Conservation (phyloP, 768 basidiomycete genomes). For the Macrolepiota albuminosa region DNA sequence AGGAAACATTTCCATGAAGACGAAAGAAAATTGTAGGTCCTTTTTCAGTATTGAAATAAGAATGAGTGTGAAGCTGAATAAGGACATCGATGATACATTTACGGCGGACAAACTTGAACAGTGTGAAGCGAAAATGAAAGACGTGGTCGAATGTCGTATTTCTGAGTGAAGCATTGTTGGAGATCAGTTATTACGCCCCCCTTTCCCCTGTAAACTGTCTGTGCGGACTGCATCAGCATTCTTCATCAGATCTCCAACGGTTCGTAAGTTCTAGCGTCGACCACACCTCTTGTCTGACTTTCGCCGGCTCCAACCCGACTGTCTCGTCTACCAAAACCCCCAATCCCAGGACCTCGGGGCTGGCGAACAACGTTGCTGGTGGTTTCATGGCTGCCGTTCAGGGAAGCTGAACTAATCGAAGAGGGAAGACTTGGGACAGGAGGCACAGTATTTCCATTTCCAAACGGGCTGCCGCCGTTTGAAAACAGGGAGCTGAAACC, state of each 20-base stretch:
- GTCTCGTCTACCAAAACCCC: conserved; percentile 71
- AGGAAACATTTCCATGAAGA: conserved; percentile 28
- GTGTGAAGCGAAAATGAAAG: conserved; percentile 6
- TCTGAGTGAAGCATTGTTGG: conserved; percentile 10
- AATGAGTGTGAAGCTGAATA: conserved; percentile 29
- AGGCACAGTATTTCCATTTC: conserved; percentile 43
- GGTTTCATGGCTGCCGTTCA: conserved; percentile 43
- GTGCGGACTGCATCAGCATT: conserved; percentile 31
- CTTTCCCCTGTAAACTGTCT: conserved; percentile 41
- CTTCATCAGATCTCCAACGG: conserved; percentile 73
- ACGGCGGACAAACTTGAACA: conserved; percentile 12
- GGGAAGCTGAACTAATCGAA: conserved; percentile 35
- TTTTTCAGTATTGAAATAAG: conserved; percentile 22
- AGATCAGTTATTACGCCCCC: conserved; percentile 33
- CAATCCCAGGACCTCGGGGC: conserved; percentile 76
- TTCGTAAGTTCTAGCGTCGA: conserved; percentile 84
- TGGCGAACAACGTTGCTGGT: conserved; percentile 69
- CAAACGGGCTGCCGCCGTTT: conserved; percentile 44
- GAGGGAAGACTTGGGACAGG: conserved; percentile 76
- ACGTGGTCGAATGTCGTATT: conserved; percentile 18
- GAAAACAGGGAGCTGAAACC: conserved; percentile 70
- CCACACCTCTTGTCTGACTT: conserved; percentile 55
- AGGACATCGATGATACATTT: conserved; percentile 25
- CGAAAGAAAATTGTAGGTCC: conserved; percentile 21
- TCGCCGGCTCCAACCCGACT: conserved; percentile 47